Base-by-base conservation (phyloP, 176 grass and related monocot genomes). In the Lolium multiflorum region DNA sequence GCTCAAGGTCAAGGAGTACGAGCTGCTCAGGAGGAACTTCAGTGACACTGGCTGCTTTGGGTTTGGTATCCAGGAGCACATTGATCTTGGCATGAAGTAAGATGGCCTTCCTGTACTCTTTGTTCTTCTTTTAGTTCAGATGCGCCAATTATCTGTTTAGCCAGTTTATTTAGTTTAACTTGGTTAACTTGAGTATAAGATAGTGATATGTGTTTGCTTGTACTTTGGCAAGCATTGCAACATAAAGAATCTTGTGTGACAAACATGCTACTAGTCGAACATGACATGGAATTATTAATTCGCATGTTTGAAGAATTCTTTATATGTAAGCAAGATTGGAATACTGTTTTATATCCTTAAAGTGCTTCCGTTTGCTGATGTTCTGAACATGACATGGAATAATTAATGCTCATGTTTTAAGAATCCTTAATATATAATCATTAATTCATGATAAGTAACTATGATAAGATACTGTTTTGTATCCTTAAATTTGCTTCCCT, bases 21-120 rank as follows among this genome's bases (percentile, higher is more conserved):
- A 93, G 67, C 72, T 93, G 26, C 69, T 93, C 31, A 93, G 91
- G 78, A 93, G 91, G 79, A 93, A 90, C 85, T 93, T 93, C 78
- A 93, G 91, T 76, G 91, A 93, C 3, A 93, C 88, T 63, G 88
- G 91, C 4, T 93, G 88, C 82, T 93, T 93, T 63, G 91, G 85
- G 3, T 93, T 93, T 37, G 88, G 88, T 84, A 93, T 93, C 18
- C 91, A 90, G 80, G 91, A 93, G 78, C 91, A 90, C 72, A 93
- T 93, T 85, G 91, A 93, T 90, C 91, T 93, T 82, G 91, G 91
- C 60, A 93, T 93, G 77, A 93, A 93, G 91, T 93, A 88, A 83
- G 88, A 62, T 52, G 11, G 63, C 9, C 18, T 89, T 58, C 18
- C 28, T 41, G 12, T 74, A 21, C 18, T 67, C 13, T 4, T 3